Evolutionary conservation across 179 eudicot species (phyloP).

Genomic region (Vitellaria paradoxa): DNA sequence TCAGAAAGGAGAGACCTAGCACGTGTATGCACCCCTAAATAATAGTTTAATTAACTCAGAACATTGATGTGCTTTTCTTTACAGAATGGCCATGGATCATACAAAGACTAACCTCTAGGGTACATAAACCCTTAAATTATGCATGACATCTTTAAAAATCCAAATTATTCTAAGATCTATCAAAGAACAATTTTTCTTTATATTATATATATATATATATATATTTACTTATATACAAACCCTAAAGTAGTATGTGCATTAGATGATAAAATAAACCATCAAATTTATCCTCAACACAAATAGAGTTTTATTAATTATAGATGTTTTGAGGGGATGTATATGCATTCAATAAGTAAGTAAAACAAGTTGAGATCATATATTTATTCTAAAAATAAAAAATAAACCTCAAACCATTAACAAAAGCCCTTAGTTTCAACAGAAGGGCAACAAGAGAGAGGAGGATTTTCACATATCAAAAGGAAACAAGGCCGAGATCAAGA

Average conservation of each 20-base stretch:
- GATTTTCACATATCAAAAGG: conserved; percentile 1
- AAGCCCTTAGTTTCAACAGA: neutral
- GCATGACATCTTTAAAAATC: neutral
- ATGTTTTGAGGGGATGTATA: too few relatives aligned
- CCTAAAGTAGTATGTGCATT: too few relatives aligned
- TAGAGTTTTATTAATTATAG: too few relatives aligned
- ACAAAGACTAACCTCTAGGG: neutral
- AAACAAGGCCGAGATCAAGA: neutral
- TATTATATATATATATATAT: too few relatives aligned
- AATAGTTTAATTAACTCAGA: too few relatives aligned
- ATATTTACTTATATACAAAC: too few relatives aligned
- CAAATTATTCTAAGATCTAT: neutral
- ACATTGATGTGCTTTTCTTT: neutral
- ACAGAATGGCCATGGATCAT: neutral
- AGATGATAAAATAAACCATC: too few relatives aligned
- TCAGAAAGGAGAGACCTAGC: too few relatives aligned
- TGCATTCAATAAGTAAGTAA: too few relatives aligned
- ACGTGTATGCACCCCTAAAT: too few relatives aligned
- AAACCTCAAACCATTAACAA: neutral
- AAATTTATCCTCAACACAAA: too few relatives aligned
- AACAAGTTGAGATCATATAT: too few relatives aligned
- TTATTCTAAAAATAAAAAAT: neutral
- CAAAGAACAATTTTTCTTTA: neutral
- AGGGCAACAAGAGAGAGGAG: neutral
- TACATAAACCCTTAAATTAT: neutral